Conservation (phyloP, 768 basidiomycete species). For the Termitomyces sp. region DNA sequence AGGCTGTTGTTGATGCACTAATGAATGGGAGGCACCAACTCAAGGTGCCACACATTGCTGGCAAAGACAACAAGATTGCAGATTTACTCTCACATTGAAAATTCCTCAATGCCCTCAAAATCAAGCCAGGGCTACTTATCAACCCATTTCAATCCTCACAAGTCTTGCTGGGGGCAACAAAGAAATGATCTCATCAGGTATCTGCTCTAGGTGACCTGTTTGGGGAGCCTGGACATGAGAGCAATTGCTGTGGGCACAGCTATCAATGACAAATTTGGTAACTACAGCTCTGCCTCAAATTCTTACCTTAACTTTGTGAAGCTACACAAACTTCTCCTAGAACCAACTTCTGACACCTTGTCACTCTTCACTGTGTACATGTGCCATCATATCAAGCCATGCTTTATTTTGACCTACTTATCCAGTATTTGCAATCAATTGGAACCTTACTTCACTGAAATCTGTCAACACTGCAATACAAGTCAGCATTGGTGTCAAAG, state of each 20-base stretch:
- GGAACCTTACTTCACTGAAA: slow-evolving; percentile 26
- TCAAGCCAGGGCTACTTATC: slow-evolving; percentile 1
- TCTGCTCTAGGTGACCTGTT: too few species aligned
- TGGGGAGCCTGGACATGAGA: slow-evolving; percentile 35
- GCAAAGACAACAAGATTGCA: slow-evolving; percentile 17
- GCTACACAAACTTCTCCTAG: background rate
- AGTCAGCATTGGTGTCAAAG: slow-evolving; percentile 20
- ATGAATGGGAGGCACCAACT: background rate
- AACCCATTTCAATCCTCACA: slow-evolving; percentile 11
- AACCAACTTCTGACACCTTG: slow-evolving; percentile 24
- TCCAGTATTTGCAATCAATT: slow-evolving; percentile 36
- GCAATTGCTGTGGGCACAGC: slow-evolving; percentile 23
- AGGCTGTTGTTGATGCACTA: slow-evolving; percentile 15
- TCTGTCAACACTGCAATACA: too few species aligned
- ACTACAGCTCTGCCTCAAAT: too few species aligned
- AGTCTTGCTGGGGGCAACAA: background rate
- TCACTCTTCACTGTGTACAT: too few species aligned
- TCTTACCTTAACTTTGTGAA: slow-evolving; percentile 35
- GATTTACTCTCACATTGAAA: slow-evolving; percentile 15
- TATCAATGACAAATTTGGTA: slow-evolving; percentile 11
- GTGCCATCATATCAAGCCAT: slow-evolving; percentile 34
- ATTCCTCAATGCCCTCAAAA: background rate
- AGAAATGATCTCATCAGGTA: slow-evolving; percentile 22
- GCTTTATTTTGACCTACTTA: slow-evolving; percentile 33
- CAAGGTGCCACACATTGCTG: too few species aligned